These are phyloP conservation scores for Talaromyces sp. DNA, from an alignment of 2,329 filamentous ascomycete genomes.

Conservation along the genomic window DNA sequence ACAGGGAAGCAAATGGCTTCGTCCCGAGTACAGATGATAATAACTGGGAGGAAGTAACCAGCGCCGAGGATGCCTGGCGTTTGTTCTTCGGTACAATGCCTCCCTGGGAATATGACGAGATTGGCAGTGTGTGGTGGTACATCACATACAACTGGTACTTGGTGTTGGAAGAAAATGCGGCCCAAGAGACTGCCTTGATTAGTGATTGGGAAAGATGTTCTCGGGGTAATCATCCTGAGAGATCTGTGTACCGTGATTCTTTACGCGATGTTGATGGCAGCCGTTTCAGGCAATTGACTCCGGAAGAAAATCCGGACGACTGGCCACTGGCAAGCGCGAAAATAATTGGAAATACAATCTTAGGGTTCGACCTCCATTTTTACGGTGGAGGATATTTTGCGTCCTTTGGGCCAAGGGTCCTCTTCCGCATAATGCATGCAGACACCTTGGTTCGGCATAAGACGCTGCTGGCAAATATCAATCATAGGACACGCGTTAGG, in stretches of 20 bases:
- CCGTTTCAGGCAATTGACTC: too few species aligned
- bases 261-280: too few species aligned
- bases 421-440: not conserved
- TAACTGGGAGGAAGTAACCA: conserved; percentile 2
- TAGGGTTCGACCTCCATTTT: too few species aligned
- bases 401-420: not conserved
- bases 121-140: conserved; percentile 14
- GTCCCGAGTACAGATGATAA: not conserved
- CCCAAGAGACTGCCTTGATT: not conserved
- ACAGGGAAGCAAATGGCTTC: not conserved
- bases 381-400: too few species aligned
- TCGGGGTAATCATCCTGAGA: too few species aligned
- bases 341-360: too few species aligned
- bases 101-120: conserved; percentile 18
- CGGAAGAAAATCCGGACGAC: too few species aligned
- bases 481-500: not conserved
- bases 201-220: too few species aligned
- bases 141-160: not conserved
- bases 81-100: conserved; percentile 16
- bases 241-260: too few species aligned
- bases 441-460: not conserved
- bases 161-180: not conserved
- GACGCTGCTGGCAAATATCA: not conserved
- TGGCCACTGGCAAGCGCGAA: too few species aligned
- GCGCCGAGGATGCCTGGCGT: conserved; percentile 8